Conservation (phyloP, 768 basidiomycete genomes). For the Psilocybe sp. region DNA sequence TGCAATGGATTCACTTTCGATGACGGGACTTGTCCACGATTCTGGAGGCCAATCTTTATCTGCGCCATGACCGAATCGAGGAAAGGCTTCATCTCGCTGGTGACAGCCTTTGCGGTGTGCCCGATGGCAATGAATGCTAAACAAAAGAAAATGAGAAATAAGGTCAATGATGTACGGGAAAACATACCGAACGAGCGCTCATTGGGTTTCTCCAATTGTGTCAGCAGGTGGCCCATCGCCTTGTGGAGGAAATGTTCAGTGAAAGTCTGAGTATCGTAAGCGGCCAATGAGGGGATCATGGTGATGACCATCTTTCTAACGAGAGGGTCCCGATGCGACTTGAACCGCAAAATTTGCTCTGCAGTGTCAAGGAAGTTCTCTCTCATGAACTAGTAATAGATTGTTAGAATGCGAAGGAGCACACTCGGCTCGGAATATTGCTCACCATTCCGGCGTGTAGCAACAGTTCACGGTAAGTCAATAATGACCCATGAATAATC, state of each 20-base stretch:
- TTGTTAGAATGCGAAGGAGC: neutral
- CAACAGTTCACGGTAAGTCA: slow-evolving; percentile 89
- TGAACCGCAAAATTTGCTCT: slow-evolving; percentile 87
- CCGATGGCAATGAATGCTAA: slow-evolving; percentile 95
- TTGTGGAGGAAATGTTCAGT: slow-evolving; percentile 89
- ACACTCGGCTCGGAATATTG: neutral
- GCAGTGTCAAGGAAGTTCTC: slow-evolving; percentile 85
- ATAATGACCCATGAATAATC: slow-evolving; percentile 86
- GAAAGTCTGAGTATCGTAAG: slow-evolving; percentile 92
- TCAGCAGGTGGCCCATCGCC: slow-evolving; percentile 88
- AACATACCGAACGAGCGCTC: slow-evolving; percentile 83
- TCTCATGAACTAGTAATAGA: slow-evolving; percentile 68
- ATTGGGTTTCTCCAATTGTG: slow-evolving; percentile 82
- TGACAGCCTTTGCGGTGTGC: slow-evolving; percentile 87
- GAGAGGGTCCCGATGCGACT: slow-evolving; percentile 79
- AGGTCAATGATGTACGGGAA: neutral
- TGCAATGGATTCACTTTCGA: neutral
- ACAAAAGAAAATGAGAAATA: slow-evolving; percentile 9
- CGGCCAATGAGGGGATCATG: slow-evolving; percentile 91
- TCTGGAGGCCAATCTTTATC: slow-evolving; percentile 86
- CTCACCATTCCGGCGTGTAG: slow-evolving; percentile 93
- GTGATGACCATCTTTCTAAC: slow-evolving; percentile 95
- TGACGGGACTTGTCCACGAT: slow-evolving; percentile 61
- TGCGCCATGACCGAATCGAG: slow-evolving; percentile 87
- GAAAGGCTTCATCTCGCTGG: slow-evolving; percentile 94